phyloP scores from a whole-genome alignment of 352 stramenopile genomes.

The Phytophthora sp. region DNA sequence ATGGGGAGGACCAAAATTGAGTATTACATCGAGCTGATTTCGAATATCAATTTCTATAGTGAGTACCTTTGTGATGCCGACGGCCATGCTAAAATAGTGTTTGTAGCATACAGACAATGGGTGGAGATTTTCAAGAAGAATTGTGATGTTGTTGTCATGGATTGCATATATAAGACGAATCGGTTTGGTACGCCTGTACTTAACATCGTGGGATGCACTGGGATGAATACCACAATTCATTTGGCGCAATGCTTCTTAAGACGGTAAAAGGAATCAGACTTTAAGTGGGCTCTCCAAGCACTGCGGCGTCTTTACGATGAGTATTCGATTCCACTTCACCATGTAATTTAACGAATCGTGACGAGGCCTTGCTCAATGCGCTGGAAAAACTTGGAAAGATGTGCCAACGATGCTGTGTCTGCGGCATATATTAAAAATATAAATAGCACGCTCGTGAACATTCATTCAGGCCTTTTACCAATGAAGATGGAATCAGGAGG shows the following conservation, averaged over 20 bases:
- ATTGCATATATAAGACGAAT: conserved; percentile 8
- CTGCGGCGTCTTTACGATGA: no score
- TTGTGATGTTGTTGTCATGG: conserved; percentile 2
- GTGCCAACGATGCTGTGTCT: not conserved
- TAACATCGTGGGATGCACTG: not conserved
- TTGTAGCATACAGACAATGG: not conserved
- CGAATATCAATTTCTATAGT: not conserved
- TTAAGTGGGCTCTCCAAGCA: no score
- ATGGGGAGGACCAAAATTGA: conserved; percentile 1
- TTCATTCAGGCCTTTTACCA: no score
- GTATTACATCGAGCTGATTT: not conserved
- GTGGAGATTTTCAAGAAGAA: conserved; percentile 8
- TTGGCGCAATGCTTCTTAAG: no score
- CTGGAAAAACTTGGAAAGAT: not conserved
- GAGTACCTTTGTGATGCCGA: conserved; percentile 2
- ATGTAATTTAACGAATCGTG: not conserved
- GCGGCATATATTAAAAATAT: no score
- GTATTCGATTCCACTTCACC: no score
- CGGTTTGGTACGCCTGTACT: not conserved
- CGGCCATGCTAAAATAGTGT: not conserved
- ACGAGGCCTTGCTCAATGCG: not conserved
- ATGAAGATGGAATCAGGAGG: no score
- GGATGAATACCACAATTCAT: no score
- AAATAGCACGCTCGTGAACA: no score
- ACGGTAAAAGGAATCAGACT: no score